Evolutionary conservation across 257 asterid species (phyloP).

Genomic region (Salvia hispanica): DNA sequence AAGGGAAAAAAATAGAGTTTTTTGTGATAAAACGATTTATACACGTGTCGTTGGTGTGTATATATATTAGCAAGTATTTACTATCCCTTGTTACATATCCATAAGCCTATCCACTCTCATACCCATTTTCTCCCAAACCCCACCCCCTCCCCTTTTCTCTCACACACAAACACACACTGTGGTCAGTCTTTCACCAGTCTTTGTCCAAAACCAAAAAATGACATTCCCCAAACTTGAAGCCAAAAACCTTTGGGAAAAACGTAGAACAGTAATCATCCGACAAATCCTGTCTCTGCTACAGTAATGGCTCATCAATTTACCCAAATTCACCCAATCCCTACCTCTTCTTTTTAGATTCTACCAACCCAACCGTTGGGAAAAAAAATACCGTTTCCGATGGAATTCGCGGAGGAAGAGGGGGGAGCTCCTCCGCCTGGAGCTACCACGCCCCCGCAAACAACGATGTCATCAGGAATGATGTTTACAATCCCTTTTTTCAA

Average conservation of each 20-base stretch:
- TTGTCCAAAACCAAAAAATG: slow-evolving; percentile 35
- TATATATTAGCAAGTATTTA: no score
- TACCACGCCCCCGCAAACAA: slow-evolving; percentile 56
- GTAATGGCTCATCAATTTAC: slow-evolving; percentile 46
- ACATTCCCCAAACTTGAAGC: slow-evolving; percentile 21
- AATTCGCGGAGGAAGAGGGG: slow-evolving; percentile 85
- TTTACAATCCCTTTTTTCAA: slow-evolving; percentile 63
- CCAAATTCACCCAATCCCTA: slow-evolving; percentile 28
- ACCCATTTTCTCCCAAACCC: slow-evolving; percentile 40
- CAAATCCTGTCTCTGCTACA: slow-evolving; percentile 38
- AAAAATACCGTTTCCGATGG: slow-evolving; percentile 48
- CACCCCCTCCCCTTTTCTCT: slow-evolving; percentile 25
- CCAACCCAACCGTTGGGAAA: slow-evolving; percentile 42
- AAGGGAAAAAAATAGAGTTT: no score
- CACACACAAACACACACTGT: slow-evolving; percentile 11
- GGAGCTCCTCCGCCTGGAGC: slow-evolving; percentile 83
- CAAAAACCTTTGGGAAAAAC: slow-evolving; percentile 9
- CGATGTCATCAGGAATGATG: slow-evolving; percentile 64
- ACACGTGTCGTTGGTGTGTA: no score
- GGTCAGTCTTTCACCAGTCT: slow-evolving; percentile 30
- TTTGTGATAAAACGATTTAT: no score
- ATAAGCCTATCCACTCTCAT: no score
- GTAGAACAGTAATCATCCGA: slow-evolving; percentile 26
- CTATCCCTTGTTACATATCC: no score
- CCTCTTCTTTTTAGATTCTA: slow-evolving; percentile 50